Base-by-base conservation (phyloP, 495 filamentous ascomycete genomes). In the Annulohypoxylon bovei region DNA sequence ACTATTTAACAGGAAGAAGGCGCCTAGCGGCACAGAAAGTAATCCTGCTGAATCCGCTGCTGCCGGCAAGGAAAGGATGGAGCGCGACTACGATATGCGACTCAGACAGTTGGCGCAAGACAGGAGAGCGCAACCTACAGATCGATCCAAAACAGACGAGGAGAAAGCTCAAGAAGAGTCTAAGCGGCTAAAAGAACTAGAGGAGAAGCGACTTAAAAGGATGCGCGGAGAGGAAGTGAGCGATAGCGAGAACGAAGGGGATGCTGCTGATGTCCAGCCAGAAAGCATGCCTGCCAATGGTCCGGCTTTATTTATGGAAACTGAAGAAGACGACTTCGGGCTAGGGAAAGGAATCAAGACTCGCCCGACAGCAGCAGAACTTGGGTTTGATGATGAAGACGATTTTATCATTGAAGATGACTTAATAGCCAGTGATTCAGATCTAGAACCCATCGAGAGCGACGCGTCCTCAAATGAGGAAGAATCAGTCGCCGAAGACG, bases 331-430 rank as follows among this genome's bases (percentile, higher is more conserved):
- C 18, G 83, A 84, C 55, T 88, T 85, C 67, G 86, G 85, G 1
- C 75, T 90, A 11, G 87, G 88, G 11, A 72, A 77, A 23, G 87
- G 87, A 27, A 84, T 88, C 55, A 83, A 78, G 74, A 82, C 77
- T 33, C 77, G 75, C 62, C 82, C 76, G 23, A 82, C 75, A 5
- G 83, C 76, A 22, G 77, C 79, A 12, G 83, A 88, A 66, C 74
- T 88, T 23, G 80, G 84, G 27, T 89, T 94, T 30, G 93, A 97
- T 67, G 94, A 97, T 69, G 94, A 98, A 75, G 94, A 97, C 74
- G 92, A 97, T 64, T 98, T 98, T 70, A 60, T 93, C 7, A 90
- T 97, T 59, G 95, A 97, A 63, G 92, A 95, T 61, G 90, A 97
- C 55, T 85, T 97, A 1, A 85, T 97, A 50, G 88, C 88, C 0